A percentile compares a stretch with the other conserved stretches of the same genome.
These are phyloP conservation scores for Rhodosporidiobolus odoratus DNA, from an alignment of 768 basidiomycete species.

Conservation along the genomic window DNA sequence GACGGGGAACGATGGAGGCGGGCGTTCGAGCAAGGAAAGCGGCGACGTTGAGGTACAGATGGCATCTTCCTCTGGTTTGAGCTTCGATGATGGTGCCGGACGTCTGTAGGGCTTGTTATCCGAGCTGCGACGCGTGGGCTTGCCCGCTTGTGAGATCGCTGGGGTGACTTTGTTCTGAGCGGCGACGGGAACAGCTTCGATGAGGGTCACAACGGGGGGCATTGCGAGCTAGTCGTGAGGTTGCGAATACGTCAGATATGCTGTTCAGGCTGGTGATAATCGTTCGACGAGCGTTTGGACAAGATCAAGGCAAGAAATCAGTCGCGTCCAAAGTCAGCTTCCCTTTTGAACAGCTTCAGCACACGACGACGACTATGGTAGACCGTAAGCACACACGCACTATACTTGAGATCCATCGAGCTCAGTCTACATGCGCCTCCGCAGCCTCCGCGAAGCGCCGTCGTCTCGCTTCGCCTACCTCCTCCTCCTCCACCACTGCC, in stretches of 20 bases:
- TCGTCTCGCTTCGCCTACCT: not conserved
- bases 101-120: conserved; percentile 1
- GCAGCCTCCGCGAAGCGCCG: not conserved
- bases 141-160: not conserved
- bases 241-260: not conserved
- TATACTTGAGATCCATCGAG: not conserved
- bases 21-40: not conserved
- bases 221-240: not conserved
- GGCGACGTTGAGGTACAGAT: too few relatives aligned
- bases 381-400: not conserved
- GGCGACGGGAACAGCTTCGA: not conserved
- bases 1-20: not conserved
- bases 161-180: not conserved
- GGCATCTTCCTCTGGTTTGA: not conserved
- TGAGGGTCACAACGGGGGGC: not conserved
- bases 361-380: not conserved
- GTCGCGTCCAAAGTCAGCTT: too few relatives aligned
- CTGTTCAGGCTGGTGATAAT: not conserved
- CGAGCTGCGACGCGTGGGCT: not conserved
- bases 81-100: not conserved
- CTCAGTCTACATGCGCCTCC: not conserved
- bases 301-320: too few relatives aligned
- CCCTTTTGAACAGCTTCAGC: too few relatives aligned
- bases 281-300: not conserved
- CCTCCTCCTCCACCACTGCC: not conserved